Conservation (phyloP, 2,329 filamentous ascomycete genomes). For the Coniochaeta sp. region DNA sequence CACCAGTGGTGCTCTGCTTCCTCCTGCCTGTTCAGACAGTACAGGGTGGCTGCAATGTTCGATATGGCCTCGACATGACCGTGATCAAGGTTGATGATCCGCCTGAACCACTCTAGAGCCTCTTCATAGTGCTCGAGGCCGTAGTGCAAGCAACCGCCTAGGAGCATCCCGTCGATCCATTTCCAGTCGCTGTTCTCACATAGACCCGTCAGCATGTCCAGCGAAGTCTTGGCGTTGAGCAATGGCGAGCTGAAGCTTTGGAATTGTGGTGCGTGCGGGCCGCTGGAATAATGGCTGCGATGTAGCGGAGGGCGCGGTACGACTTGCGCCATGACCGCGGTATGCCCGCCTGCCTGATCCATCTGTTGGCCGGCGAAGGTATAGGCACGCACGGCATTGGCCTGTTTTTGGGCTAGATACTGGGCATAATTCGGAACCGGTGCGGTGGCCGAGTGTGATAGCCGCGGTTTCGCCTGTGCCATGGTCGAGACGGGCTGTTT, state of each 20-base stretch:
- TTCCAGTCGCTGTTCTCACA: slow-evolving; percentile 77
- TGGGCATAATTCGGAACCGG: slow-evolving; percentile 10
- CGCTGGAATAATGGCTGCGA: slow-evolving; percentile 6
- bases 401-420: slow-evolving; percentile 13
- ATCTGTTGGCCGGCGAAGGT: slow-evolving; percentile 1
- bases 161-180: slow-evolving; percentile 89
- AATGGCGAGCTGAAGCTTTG: slow-evolving; percentile 30
- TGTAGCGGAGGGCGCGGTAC: slow-evolving; percentile 8
- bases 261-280: slow-evolving; percentile 8
- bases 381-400: slow-evolving; percentile 7
- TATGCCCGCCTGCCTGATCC: slow-evolving; percentile 4
- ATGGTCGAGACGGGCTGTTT: slow-evolving; percentile 19
- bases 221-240: slow-evolving; percentile 54
- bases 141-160: slow-evolving; percentile 88
- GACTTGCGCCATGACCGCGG: slow-evolving; percentile 11
- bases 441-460: slow-evolving; percentile 5
- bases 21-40: slow-evolving; percentile 72
- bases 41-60: slow-evolving; percentile 82
- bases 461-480: slow-evolving; percentile 3
- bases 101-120: slow-evolving; percentile 66
- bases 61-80: slow-evolving; percentile 90
- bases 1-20: slow-evolving; percentile 86
- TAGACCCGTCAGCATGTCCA: slow-evolving; percentile 65
- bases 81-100: slow-evolving; percentile 48
- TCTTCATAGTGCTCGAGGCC: slow-evolving; percentile 78